phyloP scores from a whole-genome alignment of 768 basidiomycete genomes.

The Grammothele lineata region DNA sequence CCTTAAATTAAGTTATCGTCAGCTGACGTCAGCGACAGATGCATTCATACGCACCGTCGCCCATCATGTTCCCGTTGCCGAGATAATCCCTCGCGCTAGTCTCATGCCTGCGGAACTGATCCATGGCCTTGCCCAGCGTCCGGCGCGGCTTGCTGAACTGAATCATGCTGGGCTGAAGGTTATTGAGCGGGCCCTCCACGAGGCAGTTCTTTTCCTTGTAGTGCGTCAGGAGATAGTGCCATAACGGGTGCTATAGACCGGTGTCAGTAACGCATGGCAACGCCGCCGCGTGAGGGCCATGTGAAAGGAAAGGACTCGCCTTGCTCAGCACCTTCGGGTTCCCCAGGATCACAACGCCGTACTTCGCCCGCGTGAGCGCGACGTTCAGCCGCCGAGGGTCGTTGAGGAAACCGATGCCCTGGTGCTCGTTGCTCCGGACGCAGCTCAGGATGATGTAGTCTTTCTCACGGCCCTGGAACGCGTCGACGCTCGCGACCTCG shows the following conservation, averaged over 20 bases:
- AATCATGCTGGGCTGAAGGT: conserved; percentile 97
- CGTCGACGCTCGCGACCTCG: conserved; percentile 97
- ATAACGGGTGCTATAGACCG: conserved; percentile 80
- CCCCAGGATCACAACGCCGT: conserved; percentile 98
- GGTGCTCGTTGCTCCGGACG: conserved; percentile 97
- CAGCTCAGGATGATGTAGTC: conserved; percentile 99
- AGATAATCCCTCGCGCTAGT: conserved; percentile 83
- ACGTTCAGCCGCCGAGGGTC: conserved; percentile 96
- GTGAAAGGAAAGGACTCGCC: no score
- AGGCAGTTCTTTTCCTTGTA: conserved; percentile 95
- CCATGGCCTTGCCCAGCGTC: conserved; percentile 83
- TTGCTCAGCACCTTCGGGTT: conserved; percentile 99
- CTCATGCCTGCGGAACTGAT: conserved; percentile 91
- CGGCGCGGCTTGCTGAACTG: conserved; percentile 98
- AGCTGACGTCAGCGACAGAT: conserved; percentile 10
- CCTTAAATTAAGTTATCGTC: conserved; percentile 28
- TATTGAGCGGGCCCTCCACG: conserved; percentile 95
- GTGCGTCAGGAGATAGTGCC: conserved; percentile 97
- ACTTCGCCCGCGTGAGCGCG: conserved; percentile 94
- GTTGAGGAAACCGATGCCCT: conserved; percentile 98
- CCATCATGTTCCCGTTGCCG: conserved; percentile 34
- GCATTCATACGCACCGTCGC: conserved; percentile 45
- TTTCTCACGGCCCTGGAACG: conserved; percentile 99
- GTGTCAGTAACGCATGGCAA: conserved; percentile 11
- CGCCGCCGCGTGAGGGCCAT: conserved; percentile 17